Percentiles rank a stretch among this genome's conserved stretches.
phyloP scores from a whole-genome alignment of 805 yeast species.

The Alloascoidea africana region DNA sequence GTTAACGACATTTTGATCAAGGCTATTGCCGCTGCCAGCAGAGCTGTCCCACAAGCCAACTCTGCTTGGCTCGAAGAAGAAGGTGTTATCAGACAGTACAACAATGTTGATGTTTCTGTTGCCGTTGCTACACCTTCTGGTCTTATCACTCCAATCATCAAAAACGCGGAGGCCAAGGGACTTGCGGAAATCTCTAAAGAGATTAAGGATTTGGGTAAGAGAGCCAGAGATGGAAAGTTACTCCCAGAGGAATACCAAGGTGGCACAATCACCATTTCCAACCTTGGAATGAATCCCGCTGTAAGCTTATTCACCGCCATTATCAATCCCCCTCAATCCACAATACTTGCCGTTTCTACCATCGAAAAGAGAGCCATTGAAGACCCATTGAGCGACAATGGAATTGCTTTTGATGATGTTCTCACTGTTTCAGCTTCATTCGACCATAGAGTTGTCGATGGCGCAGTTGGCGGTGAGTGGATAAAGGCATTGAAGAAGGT shows the following conservation, averaged over 20 bases:
- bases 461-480: conserved; percentile 96
- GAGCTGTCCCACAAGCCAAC: conserved; percentile 87
- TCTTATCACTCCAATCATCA: conserved; percentile 89
- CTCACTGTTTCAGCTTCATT: conserved; percentile 91
- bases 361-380: conserved; percentile 85
- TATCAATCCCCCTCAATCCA: conserved; percentile 94
- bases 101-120: conserved; percentile 88
- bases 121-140: conserved; percentile 99
- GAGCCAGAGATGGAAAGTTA: conserved; percentile 90
- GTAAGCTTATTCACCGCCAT: conserved; percentile 89
- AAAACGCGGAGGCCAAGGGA: conserved; percentile 79
- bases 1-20: conserved; percentile 90
- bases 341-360: conserved; percentile 91
- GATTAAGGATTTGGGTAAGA: conserved; percentile 86
- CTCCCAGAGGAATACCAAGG: conserved; percentile 97
- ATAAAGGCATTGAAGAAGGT: conserved; percentile 84
- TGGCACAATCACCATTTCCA: conserved; percentile 96
- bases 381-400: conserved; percentile 80
- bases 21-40: conserved; percentile 83
- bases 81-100: conserved; percentile 84
- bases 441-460: conserved; percentile 96
- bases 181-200: conserved; percentile 66
- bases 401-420: conserved; percentile 83
- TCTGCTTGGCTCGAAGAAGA: conserved; percentile 84
- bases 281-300: conserved; percentile 97